Conservation (phyloP, 2,329 filamentous ascomycete species). For the Westerdykella ornata region DNA sequence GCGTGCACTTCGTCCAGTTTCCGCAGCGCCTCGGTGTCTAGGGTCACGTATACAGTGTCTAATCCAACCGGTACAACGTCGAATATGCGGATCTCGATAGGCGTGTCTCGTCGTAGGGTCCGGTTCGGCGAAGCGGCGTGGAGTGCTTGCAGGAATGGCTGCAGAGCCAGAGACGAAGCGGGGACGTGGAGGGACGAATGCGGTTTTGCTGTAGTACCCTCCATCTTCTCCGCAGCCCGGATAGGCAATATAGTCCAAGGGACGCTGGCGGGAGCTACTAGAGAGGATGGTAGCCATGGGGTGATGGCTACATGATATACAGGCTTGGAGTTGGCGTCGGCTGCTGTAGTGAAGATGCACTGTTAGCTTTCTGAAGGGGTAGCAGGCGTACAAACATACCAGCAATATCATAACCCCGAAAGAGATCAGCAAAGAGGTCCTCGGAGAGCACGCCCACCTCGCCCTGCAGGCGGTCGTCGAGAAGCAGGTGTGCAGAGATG, state of each 20-base stretch:
- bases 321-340: constrained; percentile 6
- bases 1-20: constrained; percentile 77
- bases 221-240: constrained; percentile 37
- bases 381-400: constrained; percentile 13
- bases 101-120: constrained; percentile 63
- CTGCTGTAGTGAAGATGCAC: constrained; percentile 1
- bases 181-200: constrained; percentile 76
- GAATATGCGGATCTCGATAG: constrained; percentile 76
- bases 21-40: constrained; percentile 73
- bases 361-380: not conserved
- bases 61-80: constrained; percentile 74
- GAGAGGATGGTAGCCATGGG: constrained; percentile 58
- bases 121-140: constrained; percentile 70
- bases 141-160: constrained; percentile 69
- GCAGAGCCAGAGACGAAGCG: constrained; percentile 63
- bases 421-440: constrained; percentile 76
- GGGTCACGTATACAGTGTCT: constrained; percentile 77
- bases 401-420: constrained; percentile 45
- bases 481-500: constrained; percentile 69
- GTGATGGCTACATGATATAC: constrained; percentile 62
- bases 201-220: constrained; percentile 41
- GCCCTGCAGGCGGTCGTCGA: constrained; percentile 79
- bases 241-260: constrained; percentile 84
- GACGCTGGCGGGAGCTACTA: constrained; percentile 51
- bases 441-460: constrained; percentile 81